A percentile compares a stretch with the other conserved stretches of the same genome.
Conservation (phyloP, 805 yeast genomes). For the Teunomyces lycoperdinae region DNA sequence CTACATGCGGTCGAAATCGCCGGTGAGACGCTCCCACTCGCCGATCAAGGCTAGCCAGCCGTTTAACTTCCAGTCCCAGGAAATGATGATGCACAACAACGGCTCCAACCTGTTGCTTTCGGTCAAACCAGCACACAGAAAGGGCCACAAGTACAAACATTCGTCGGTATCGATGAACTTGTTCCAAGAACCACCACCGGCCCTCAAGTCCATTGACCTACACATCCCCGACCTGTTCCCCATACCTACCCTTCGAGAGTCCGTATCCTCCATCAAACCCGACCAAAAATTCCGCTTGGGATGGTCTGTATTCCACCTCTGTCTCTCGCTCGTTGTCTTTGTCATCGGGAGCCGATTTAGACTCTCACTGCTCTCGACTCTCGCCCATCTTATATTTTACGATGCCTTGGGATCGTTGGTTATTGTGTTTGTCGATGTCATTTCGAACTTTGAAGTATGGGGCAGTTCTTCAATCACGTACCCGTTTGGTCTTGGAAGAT, state of each 20-base stretch:
- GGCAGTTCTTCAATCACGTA: slow-evolving; percentile 71
- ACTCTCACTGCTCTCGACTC: slow-evolving; percentile 62
- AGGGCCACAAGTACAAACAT: slow-evolving; percentile 94
- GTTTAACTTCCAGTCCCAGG: slow-evolving; percentile 64
- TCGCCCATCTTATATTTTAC: slow-evolving; percentile 84
- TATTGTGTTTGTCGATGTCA: slow-evolving; percentile 67
- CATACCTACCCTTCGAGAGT: slow-evolving; percentile 68
- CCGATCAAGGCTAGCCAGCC: slow-evolving; percentile 41
- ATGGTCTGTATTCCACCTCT: slow-evolving; percentile 60
- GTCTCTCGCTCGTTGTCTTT: slow-evolving; percentile 55
- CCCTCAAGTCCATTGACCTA: slow-evolving; percentile 52
- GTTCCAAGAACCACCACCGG: slow-evolving; percentile 83
- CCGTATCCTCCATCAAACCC: slow-evolving; percentile 54
- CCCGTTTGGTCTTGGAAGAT: slow-evolving; percentile 92
- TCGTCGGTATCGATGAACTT: slow-evolving; percentile 95
- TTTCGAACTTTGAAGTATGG: slow-evolving; percentile 95
- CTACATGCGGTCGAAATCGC: slow-evolving; percentile 31
- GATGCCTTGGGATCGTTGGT: slow-evolving; percentile 78
- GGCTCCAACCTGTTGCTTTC: slow-evolving; percentile 22
- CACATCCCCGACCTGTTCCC: slow-evolving; percentile 64
- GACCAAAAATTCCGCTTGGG: slow-evolving; percentile 56
- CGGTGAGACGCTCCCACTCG: slow-evolving; percentile 19
- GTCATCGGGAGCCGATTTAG: slow-evolving; percentile 55
- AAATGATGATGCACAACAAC: slow-evolving; percentile 30
- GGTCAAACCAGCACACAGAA: slow-evolving; percentile 65